Evolutionary conservation across 306 rosid genomes (phyloP).

Genomic region (Neltuma alba): DNA sequence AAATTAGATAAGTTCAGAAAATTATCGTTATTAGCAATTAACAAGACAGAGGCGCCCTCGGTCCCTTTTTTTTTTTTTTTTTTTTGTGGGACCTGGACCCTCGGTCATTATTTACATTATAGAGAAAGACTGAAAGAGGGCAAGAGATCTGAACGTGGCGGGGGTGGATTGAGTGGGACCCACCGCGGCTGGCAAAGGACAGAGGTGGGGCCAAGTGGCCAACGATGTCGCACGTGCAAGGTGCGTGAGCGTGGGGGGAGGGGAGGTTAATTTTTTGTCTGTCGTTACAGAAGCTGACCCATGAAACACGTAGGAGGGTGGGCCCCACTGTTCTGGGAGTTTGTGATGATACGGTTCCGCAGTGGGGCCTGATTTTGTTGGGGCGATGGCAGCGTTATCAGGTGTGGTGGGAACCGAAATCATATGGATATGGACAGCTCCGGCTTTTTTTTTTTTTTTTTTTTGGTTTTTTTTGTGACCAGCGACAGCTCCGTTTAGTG

Average conservation of each 20-base stretch:
- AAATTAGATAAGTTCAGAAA: background rate
- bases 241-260: constrained; percentile 1
- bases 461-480: too few species aligned
- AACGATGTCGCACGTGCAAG: background rate
- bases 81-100: too few species aligned
- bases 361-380: background rate
- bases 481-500: background rate
- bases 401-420: background rate
- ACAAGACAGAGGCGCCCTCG: too few species aligned
- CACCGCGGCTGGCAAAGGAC: background rate
- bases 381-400: background rate
- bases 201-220: background rate
- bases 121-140: background rate
- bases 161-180: background rate
- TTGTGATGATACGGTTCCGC: background rate
- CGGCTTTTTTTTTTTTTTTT: too few species aligned
- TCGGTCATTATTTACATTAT: too few species aligned
- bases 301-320: background rate
- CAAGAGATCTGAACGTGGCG: background rate
- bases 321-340: background rate
- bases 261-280: background rate
- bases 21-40: background rate
- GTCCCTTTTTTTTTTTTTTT: too few species aligned
- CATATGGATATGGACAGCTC: background rate
- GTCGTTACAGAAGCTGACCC: background rate